These are phyloP conservation scores for Tetrahymena elliotti DNA, from an alignment of 73 alveolate genomes.

Conservation along the genomic window DNA sequence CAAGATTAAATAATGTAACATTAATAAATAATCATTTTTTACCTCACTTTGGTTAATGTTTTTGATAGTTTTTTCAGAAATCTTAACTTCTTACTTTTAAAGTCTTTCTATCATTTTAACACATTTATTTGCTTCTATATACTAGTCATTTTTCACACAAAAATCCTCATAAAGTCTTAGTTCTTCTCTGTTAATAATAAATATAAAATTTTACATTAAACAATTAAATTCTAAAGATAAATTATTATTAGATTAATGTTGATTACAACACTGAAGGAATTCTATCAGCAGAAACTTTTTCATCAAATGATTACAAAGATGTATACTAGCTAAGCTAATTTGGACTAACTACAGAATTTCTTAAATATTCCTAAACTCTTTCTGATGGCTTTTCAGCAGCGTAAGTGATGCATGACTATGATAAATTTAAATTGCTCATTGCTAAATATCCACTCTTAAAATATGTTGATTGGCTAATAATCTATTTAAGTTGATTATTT, in stretches of 20 bases:
- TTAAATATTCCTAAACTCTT: neutral
- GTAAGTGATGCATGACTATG: neutral
- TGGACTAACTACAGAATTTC: neutral
- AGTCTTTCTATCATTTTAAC: neutral
- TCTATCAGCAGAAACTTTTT: neutral
- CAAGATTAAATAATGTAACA: neutral
- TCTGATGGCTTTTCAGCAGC: neutral
- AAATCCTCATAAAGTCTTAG: neutral
- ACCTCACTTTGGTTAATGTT: neutral
- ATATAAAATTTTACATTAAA: too few species aligned
- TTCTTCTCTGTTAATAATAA: neutral
- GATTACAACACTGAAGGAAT: neutral
- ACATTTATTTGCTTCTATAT: neutral
- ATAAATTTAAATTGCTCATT: neutral
- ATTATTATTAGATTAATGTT: too few species aligned
- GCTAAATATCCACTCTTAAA: neutral
- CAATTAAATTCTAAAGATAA: too few species aligned
- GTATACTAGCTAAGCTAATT: neutral
- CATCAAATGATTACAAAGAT: neutral
- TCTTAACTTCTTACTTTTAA: neutral
- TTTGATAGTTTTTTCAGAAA: neutral
- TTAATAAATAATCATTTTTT: neutral
- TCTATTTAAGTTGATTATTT: neutral
- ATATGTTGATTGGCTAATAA: neutral
- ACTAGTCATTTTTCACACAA: neutral